phyloP scores from a whole-genome alignment of 257 asterid genomes.

The Plantago ovata region DNA sequence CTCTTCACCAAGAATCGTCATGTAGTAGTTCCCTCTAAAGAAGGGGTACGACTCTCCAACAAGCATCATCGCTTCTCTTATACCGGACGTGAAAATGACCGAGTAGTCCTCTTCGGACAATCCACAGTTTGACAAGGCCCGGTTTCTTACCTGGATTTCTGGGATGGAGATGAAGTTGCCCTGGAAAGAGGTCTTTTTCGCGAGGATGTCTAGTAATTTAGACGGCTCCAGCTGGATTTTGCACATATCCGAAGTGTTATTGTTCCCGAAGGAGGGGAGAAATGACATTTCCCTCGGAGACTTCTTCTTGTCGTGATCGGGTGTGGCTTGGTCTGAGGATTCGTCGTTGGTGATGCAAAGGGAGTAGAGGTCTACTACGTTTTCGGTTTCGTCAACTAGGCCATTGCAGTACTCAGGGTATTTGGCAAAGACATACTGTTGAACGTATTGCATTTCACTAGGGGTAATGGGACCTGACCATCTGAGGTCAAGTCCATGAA shows the following conservation, averaged over 20 bases:
- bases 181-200: constrained; percentile 42
- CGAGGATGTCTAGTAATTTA: constrained; percentile 47
- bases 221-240: constrained; percentile 57
- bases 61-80: constrained; percentile 53
- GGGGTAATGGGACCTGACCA: constrained; percentile 96
- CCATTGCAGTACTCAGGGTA: constrained; percentile 76
- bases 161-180: constrained; percentile 77
- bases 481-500: constrained; percentile 67
- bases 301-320: constrained; percentile 28
- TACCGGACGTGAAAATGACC: constrained; percentile 37
- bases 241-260: constrained; percentile 27
- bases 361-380: constrained; percentile 36
- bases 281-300: constrained; percentile 34
- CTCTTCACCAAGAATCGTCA: constrained; percentile 50
- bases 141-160: constrained; percentile 64
- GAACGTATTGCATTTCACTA: constrained; percentile 64
- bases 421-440: constrained; percentile 69
- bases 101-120: constrained; percentile 54
- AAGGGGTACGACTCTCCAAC: constrained; percentile 78
- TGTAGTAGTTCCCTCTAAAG: constrained; percentile 68
- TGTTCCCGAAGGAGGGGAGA: constrained; percentile 27
- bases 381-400: constrained; percentile 40
- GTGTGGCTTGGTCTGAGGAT: constrained; percentile 20
- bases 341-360: constrained; percentile 33
- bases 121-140: constrained; percentile 65